Evolutionary conservation across 768 basidiomycete species (phyloP).

Genomic region (Lentinula detonsa): DNA sequence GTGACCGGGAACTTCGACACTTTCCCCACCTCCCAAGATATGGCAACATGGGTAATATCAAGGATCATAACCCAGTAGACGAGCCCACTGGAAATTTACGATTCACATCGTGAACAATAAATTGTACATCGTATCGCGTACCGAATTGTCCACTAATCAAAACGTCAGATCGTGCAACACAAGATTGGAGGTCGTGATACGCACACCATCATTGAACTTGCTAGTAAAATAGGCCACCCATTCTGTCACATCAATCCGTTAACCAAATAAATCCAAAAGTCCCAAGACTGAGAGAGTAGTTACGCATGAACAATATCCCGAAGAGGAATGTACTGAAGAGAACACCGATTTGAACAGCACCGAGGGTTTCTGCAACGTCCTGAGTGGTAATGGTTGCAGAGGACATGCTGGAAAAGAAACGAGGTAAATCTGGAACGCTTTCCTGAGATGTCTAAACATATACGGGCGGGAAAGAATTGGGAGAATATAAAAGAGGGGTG

Average conservation of each 20-base stretch:
- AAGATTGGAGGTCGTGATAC: background rate
- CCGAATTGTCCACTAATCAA: background rate
- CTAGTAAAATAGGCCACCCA: background rate
- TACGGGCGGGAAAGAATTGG: background rate
- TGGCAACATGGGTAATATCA: background rate
- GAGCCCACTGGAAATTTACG: background rate
- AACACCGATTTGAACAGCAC: background rate
- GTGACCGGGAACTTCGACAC: too few relatives aligned
- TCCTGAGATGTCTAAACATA: background rate
- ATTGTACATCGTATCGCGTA: too few relatives aligned
- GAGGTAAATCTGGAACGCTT: background rate
- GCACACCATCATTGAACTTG: background rate
- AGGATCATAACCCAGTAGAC: background rate
- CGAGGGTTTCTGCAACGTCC: background rate
- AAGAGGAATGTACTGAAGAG: background rate
- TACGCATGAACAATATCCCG: background rate
- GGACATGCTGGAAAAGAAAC: background rate
- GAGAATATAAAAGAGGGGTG: background rate
- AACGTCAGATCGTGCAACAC: background rate
- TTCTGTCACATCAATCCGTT: background rate
- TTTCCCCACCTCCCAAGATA: background rate
- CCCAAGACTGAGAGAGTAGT: background rate
- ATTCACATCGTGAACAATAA: too few relatives aligned
- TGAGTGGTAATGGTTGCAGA: background rate
- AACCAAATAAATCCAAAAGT: background rate